Conservation (phyloP, 352 stramenopile genomes). For the Phytophthora fragariae region DNA sequence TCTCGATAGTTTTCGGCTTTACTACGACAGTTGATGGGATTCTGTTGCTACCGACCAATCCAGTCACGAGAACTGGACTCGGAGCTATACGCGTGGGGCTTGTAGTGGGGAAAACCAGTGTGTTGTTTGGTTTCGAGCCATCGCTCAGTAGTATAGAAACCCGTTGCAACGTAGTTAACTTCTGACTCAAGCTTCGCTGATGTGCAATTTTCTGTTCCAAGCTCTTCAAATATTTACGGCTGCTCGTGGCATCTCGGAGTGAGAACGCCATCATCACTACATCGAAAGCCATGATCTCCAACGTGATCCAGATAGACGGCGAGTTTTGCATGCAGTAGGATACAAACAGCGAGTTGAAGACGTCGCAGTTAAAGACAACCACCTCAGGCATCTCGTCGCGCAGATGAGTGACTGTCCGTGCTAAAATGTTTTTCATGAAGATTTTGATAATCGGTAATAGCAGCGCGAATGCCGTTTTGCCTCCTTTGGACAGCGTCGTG, state of each 20-base stretch:
- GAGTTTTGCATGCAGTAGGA: conserved; percentile 31
- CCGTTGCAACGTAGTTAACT: background rate
- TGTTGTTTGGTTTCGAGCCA: background rate
- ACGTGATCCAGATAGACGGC: conserved; percentile 20
- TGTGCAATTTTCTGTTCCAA: background rate
- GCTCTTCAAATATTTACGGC: background rate
- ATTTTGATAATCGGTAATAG: conserved; percentile 40
- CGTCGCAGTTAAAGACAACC: conserved; percentile 27
- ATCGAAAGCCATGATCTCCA: conserved; percentile 21
- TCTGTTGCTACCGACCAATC: background rate
- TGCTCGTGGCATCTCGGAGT: background rate
- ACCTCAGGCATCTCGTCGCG: conserved; percentile 23
- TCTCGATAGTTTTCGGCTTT: background rate
- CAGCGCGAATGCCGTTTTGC: conserved; percentile 26
- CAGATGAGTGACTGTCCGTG: conserved; percentile 1
- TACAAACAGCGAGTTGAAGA: conserved; percentile 32
- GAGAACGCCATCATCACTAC: background rate
- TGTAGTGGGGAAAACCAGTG: background rate
- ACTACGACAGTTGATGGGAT: background rate
- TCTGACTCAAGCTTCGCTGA: background rate
- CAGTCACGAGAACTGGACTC: background rate
- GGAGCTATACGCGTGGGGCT: background rate
- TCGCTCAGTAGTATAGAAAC: background rate
- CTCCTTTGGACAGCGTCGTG: conserved; percentile 6
- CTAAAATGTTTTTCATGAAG: conserved; percentile 15